A percentile compares a stretch with the other conserved stretches of the same genome.
These are phyloP conservation scores for Rhizopogon rudus DNA, from an alignment of 768 basidiomycete species.

Conservation along the genomic window DNA sequence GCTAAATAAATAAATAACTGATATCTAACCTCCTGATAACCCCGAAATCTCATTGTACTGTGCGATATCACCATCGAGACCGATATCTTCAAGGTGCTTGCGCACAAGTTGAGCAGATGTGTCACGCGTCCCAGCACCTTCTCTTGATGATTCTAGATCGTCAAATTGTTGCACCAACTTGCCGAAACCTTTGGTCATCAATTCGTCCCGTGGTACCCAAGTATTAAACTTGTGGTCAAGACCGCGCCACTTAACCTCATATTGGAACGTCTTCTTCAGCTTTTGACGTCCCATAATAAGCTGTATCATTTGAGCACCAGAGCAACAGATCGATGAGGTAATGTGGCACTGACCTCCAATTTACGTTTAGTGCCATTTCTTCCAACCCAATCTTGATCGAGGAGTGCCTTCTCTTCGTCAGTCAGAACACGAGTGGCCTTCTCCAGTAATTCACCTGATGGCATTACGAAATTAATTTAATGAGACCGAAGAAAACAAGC, in stretches of 20 bases:
- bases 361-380: constrained; percentile 88
- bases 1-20: neutral
- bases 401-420: constrained; percentile 71
- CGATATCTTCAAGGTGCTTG: constrained; percentile 93
- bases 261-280: constrained; percentile 91
- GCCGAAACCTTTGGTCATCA: constrained; percentile 80
- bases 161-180: constrained; percentile 94
- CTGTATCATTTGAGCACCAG: constrained; percentile 32
- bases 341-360: constrained; percentile 60
- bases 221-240: constrained; percentile 85
- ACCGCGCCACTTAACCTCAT: constrained; percentile 86
- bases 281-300: constrained; percentile 93
- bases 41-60: constrained; percentile 97
- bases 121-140: constrained; percentile 90
- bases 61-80: constrained; percentile 94
- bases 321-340: constrained; percentile 2
- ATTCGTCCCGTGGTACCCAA: constrained; percentile 86
- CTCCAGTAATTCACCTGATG: constrained; percentile 78
- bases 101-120: constrained; percentile 77
- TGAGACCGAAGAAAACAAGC: constrained; percentile 7
- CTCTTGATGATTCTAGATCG: constrained; percentile 91
- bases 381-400: constrained; percentile 87
- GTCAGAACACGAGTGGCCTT: constrained; percentile 89
- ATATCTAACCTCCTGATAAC: constrained; percentile 74
- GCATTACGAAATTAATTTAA: constrained; percentile 9